A percentile compares a stretch with the other conserved stretches of the same genome.
These are phyloP conservation scores for Calamus simplicifolius DNA, from an alignment of 176 grass and related monocot genomes.

Conservation along the genomic window DNA sequence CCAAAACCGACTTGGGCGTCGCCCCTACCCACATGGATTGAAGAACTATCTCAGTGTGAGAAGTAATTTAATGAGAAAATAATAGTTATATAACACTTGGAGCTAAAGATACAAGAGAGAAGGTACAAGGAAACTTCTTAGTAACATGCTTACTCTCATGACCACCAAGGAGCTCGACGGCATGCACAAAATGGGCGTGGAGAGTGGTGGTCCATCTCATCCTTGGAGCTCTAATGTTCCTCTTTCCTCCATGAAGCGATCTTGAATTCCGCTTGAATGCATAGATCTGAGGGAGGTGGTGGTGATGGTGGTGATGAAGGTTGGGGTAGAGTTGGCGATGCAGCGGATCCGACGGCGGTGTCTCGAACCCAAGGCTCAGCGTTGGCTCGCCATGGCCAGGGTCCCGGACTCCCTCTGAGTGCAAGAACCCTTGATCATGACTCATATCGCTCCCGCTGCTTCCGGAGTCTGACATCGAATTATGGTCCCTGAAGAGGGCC, in stretches of 20 bases:
- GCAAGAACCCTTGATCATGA: conserved; percentile 30
- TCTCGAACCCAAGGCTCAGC: conserved; percentile 47
- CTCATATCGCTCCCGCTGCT: conserved; percentile 25
- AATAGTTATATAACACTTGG: neutral
- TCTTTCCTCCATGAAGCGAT: conserved; percentile 38
- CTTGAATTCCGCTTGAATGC: conserved; percentile 57
- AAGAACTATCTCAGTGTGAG: neutral
- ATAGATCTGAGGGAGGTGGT: conserved; percentile 55
- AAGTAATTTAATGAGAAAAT: neutral
- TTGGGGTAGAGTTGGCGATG: neutral
- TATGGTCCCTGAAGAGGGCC: conserved; percentile 4
- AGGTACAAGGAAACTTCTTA: neutral
- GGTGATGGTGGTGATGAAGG: neutral
- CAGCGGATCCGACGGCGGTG: neutral
- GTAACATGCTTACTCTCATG: conserved; percentile 66
- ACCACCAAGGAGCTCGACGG: conserved; percentile 85
- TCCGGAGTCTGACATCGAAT: conserved; percentile 7
- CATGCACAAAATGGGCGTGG: conserved; percentile 89
- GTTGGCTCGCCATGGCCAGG: conserved; percentile 25
- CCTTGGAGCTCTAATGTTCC: conserved; percentile 73
- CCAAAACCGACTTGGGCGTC: conserved; percentile 95
- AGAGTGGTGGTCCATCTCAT: conserved; percentile 96
- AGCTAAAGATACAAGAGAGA: neutral
- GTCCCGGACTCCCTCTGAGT: neutral
- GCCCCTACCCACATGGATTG: conserved; percentile 44